Base-by-base conservation (phyloP, 768 basidiomycete genomes). In the Lyophyllum shimeji region DNA sequence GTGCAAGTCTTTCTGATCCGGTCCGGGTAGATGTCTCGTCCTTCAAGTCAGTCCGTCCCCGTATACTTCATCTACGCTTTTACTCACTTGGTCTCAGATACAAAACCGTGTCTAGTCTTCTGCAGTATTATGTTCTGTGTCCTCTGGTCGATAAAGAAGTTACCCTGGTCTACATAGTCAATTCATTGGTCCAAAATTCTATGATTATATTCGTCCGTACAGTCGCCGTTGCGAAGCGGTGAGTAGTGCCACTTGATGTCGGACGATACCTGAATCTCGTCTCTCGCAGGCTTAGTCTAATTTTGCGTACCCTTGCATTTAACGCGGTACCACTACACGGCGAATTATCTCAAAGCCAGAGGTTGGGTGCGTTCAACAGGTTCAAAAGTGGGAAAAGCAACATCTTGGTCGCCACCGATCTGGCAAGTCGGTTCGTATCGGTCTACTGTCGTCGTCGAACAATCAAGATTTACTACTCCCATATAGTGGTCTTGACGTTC, bases 161-260 rank as follows among this genome's bases (percentile, higher is more conserved):
- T 2, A 85, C 93, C 67, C 82, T 98, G 48, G 80, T 97, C 50
- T 89, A 96, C 71, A 79, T 98, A 13, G 82, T 86, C 59, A 95
- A 95, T 69, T 84, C 87, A 13, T 76, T 98, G 56, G 88, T 91
- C 4, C 89, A 91, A 62, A 94, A 91, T 68, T 91, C 91, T 0
- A 90, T 93, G 63, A 97, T 98, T 58, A 85, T 98, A 62, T 98
- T 98, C 71, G 95, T 94, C 5, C 78, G 94, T 54, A 98, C 95
- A 18, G 93, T 97, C 24, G 82, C 93, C 59, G 93, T 97, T 71
- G 87, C 95, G 0, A 87, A 93, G 66, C 79, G 87, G 89, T 86
- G 60, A 46, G 78, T 67, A 29, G 21, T 21, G 8, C 11, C 33
- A 34, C 40, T 27, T 27, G 21, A 46, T 51, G n/a, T 8, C 21